phyloP scores from a whole-genome alignment of 371 early-diverging fungal species.

The Chytridium lagenaria region DNA sequence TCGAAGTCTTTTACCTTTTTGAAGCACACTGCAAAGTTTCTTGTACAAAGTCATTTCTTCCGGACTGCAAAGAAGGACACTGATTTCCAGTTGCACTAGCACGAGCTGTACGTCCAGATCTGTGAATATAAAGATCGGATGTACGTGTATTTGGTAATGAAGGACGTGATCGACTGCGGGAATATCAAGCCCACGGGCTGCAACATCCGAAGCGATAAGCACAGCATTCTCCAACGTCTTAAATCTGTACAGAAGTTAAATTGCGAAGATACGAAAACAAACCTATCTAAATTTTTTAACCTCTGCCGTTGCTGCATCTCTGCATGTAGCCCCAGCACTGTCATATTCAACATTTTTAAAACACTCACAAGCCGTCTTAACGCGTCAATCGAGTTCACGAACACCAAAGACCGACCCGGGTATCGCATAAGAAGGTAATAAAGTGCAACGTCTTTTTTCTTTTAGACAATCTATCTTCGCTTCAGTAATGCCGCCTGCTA shows the following conservation, averaged over 20 bases:
- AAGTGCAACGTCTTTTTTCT: conserved; percentile 84
- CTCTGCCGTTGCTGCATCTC: conserved; percentile 96
- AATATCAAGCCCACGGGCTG: conserved; percentile 92
- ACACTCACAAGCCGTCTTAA: conserved; percentile 86
- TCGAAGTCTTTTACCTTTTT: conserved; percentile 59
- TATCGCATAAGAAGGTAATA: conserved; percentile 87
- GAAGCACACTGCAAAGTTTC: conserved; percentile 76
- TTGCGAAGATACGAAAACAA: background rate
- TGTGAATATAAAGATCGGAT: conserved; percentile 81
- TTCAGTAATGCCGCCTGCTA: conserved; percentile 76
- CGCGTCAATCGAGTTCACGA: conserved; percentile 93
- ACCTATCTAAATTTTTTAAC: conserved; percentile 87
- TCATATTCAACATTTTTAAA: conserved; percentile 71
- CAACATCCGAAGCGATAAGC: conserved; percentile 87
- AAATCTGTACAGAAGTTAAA: conserved; percentile 34
- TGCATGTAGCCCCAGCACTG: conserved; percentile 82
- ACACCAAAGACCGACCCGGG: conserved; percentile 89
- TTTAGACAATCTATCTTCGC: conserved; percentile 82
- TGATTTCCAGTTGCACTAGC: conserved; percentile 79
- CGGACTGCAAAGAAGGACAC: conserved; percentile 80
- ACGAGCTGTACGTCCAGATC: conserved; percentile 92
- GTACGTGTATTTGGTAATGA: conserved; percentile 94
- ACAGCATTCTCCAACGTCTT: conserved; percentile 49
- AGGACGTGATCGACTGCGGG: conserved; percentile 96
- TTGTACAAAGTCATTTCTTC: conserved; percentile 80